Percentiles rank a stretch among this genome's conserved stretches.
Evolutionary conservation across 2,329 filamentous ascomycete species (phyloP).

Genomic region (Ceratocystis alfenasii): DNA sequence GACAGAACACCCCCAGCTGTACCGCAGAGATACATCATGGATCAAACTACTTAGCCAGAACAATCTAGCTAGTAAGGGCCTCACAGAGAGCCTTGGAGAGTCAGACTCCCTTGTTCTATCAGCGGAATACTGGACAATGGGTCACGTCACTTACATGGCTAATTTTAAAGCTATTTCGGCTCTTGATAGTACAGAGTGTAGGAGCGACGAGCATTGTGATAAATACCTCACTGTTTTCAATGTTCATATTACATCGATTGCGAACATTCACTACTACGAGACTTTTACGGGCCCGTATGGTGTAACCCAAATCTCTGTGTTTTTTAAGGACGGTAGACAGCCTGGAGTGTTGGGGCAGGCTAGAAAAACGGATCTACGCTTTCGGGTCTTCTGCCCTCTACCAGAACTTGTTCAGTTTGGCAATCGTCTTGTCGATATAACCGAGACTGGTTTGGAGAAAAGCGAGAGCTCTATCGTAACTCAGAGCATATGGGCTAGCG

Average conservation of each 20-base stretch:
- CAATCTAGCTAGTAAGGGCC: background rate
- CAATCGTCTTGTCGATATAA: background rate
- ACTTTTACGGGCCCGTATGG: background rate
- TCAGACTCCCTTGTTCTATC: background rate
- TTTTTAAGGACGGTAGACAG: background rate
- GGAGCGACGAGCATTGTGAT: background rate
- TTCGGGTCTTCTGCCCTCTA: background rate
- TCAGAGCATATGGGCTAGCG: constrained; percentile 3
- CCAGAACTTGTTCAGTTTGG: background rate
- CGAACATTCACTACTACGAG: constrained; percentile 3
- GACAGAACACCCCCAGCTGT: background rate
- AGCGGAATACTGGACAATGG: background rate
- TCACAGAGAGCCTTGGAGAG: background rate
- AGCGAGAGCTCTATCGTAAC: background rate
- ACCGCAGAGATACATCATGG: background rate
- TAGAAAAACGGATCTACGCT: background rate
- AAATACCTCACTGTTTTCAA: background rate
- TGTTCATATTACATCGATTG: background rate
- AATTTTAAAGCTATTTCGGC: background rate
- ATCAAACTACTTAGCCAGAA: background rate
- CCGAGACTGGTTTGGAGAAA: background rate
- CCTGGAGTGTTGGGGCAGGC: background rate
- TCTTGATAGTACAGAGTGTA: background rate
- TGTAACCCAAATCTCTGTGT: background rate
- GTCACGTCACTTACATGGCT: background rate